These are phyloP conservation scores for Bretschneidera sinensis DNA, from an alignment of 345 rosid genomes.

Conservation along the genomic window DNA sequence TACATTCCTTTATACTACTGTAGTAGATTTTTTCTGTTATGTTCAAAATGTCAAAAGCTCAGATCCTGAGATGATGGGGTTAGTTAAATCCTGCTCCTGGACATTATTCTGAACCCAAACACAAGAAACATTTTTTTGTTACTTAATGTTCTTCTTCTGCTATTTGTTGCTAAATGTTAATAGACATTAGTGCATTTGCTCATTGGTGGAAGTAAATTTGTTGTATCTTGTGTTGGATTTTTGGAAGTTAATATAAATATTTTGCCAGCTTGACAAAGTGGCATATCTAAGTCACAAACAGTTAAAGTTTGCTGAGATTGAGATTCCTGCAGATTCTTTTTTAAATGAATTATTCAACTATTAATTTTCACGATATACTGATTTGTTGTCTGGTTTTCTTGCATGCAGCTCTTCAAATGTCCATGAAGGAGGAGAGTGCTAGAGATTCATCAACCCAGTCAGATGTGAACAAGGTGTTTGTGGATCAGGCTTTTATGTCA, in stretches of 20 bases:
- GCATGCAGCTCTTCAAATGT: constrained; percentile 70
- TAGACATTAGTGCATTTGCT: no score
- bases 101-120: neutral
- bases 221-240: no score
- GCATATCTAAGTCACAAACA: neutral
- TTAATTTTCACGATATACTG: neutral
- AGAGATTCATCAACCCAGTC: constrained; percentile 29
- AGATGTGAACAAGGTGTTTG: constrained; percentile 43
- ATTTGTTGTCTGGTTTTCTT: neutral
- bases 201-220: no score
- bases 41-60: neutral
- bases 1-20: no score
- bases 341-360: neutral
- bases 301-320: neutral
- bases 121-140: no score
- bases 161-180: no score
- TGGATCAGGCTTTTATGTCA: constrained; percentile 74
- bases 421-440: constrained; percentile 46
- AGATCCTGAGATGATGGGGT: no score
- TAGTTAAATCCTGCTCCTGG: neutral
- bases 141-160: no score
- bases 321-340: neutral
- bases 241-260: no score
- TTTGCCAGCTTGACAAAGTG: neutral
- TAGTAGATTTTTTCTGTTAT: neutral